Base-by-base conservation (phyloP, 768 basidiomycete genomes). In the Amanita polypyramis region DNA sequence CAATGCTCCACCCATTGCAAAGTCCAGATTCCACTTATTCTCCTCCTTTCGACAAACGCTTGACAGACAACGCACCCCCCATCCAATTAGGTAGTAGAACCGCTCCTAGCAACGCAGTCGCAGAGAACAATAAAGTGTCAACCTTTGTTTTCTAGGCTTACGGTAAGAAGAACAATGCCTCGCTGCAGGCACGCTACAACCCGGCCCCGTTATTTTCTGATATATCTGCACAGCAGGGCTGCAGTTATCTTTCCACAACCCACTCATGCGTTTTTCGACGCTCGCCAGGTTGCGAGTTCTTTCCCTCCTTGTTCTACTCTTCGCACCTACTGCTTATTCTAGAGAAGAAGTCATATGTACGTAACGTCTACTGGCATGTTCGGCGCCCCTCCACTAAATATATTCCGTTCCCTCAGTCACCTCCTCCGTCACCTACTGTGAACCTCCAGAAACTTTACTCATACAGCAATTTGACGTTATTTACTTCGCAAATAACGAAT, bases 341-440 rank as follows among this genome's bases (percentile, higher is more conserved):
- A 67, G 65, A 58, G 73, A 80, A 56, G 67, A 80, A 40, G 65
- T 71, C 6, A 59, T 87, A 50, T 87, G 85, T 87, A 50, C 86
- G 85, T 83, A 59, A 47, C 55, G 82, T 79, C 15, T 29, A 39
- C 38, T 30, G 47, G 29, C 48, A 21, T n/a, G 40, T 45, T 14
- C 29, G 42, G 33, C 47, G 34, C 36, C 48, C 40, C 36, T 47
- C 40, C 46, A 23, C 52, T 51, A 27, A 27, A 56, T 47, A 52
- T 47, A 45, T 7, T 47, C 51, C 47, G 53, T 49, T 42, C 46
- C 33, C 48, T 23, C 60, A 90, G 87, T 86, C 63, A 88, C 89
- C 23, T 89, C 85, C 15, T 90, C 88, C 49, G 85, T 92, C 58
- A 85, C 89, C 25, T 92, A 92, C 62, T 92, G 89, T 65, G 68